Conservation (phyloP, 2,329 filamentous ascomycete genomes). For the Sporothrix protearum region DNA sequence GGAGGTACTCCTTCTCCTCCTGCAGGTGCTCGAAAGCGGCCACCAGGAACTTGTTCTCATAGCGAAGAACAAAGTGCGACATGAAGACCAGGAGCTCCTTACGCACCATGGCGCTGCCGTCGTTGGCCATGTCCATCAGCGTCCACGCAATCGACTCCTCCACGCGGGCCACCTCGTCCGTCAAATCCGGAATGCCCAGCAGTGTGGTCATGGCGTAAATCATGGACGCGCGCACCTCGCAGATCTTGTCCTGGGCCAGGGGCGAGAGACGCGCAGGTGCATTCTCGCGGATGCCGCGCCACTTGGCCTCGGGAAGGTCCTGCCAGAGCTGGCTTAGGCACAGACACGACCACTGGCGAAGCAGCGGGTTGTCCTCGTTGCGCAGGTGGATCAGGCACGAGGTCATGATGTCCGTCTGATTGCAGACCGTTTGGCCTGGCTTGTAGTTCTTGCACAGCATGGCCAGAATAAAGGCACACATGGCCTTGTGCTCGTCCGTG, state of each 20-base stretch:
- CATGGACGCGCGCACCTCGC: constrained; percentile 91
- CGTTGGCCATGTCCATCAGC: constrained; percentile 84
- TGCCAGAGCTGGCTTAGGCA: constrained; percentile 95
- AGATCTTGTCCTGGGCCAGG: constrained; percentile 78
- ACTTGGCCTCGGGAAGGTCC: constrained; percentile 88
- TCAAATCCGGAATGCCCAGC: constrained; percentile 87
- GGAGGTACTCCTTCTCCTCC: constrained; percentile 72
- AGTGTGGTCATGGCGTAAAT: constrained; percentile 91
- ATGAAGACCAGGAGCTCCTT: constrained; percentile 92
- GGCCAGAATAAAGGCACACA: constrained; percentile 96
- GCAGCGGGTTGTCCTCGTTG: constrained; percentile 80
- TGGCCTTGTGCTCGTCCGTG: constrained; percentile 90
- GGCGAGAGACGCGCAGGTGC: constrained; percentile 78
- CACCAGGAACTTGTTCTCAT: constrained; percentile 88
- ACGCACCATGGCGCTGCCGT: constrained; percentile 90
- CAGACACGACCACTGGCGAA: constrained; percentile 92
- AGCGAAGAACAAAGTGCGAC: constrained; percentile 83
- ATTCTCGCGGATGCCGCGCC: constrained; percentile 85
- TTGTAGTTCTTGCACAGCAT: constrained; percentile 96
- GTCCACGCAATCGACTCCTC: constrained; percentile 89
- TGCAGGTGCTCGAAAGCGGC: constrained; percentile 85
- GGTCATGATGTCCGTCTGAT: constrained; percentile 84
- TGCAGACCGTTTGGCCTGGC: constrained; percentile 86
- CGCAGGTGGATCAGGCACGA: constrained; percentile 80
- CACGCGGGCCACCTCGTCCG: constrained; percentile 82